Evolutionary conservation across 2,329 filamentous ascomycete genomes (phyloP).

Genomic region (Podosphaera xanthii): DNA sequence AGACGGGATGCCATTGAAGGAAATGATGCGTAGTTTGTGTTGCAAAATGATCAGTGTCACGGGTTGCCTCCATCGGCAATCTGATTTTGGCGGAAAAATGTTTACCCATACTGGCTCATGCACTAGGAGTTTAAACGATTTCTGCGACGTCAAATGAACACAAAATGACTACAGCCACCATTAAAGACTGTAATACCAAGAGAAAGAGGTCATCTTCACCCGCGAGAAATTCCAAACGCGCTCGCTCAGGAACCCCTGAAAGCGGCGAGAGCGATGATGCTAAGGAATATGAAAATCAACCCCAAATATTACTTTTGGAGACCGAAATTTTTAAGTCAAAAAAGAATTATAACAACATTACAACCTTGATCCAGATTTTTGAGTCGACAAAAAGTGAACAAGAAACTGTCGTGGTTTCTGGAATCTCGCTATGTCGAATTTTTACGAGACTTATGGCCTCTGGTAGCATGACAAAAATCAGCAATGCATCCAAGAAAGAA

Average conservation of each 20-base stretch:
- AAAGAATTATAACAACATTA: conserved; percentile 83
- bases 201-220: conserved; percentile 30
- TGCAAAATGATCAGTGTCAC: too few relatives aligned
- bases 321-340: conserved; percentile 62
- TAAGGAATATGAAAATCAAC: conserved; percentile 31
- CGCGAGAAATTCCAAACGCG: conserved; percentile 23
- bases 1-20: conserved; percentile 79
- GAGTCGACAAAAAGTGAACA: conserved; percentile 25
- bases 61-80: too few relatives aligned
- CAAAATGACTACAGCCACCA: neutral
- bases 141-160: neutral
- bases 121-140: too few relatives aligned
- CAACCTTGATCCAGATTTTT: conserved; percentile 40
- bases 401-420: conserved; percentile 40
- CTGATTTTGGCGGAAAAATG: neutral
- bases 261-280: conserved; percentile 29
- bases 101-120: neutral
- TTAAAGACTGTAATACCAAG: conserved; percentile 8
- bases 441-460: conserved; percentile 62
- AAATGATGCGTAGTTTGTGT: too few relatives aligned
- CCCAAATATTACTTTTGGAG: conserved; percentile 53
- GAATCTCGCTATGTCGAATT: conserved; percentile 64
- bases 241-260: conserved; percentile 13
- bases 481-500: conserved; percentile 48
- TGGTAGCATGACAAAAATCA: conserved; percentile 44